A percentile compares a stretch with the other conserved stretches of the same genome.
These are phyloP conservation scores for Tephrocybe sp. DNA, from an alignment of 768 basidiomycete genomes.

Conservation along the genomic window DNA sequence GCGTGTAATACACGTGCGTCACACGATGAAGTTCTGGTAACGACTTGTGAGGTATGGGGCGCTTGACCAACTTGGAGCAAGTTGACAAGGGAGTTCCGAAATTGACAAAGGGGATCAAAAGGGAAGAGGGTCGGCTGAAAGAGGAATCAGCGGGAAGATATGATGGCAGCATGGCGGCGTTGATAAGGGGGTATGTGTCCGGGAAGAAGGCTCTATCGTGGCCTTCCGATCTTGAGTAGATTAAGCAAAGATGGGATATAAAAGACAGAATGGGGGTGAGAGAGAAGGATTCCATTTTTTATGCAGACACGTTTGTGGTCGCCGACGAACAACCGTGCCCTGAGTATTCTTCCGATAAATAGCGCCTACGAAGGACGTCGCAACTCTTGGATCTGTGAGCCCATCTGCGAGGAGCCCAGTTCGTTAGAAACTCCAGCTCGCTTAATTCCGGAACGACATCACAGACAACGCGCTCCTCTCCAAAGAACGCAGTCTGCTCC, in stretches of 20 bases:
- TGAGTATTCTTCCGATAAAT: slow-evolving; percentile 20
- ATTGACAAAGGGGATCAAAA: slow-evolving; percentile 13
- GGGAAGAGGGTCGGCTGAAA: slow-evolving; percentile 4
- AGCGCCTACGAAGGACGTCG: slow-evolving; percentile 20
- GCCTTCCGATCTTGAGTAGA: slow-evolving; percentile 23
- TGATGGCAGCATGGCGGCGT: slow-evolving; percentile 22
- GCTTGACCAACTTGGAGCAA: too few relatives aligned
- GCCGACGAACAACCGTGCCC: slow-evolving; percentile 18
- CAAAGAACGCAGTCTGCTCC: slow-evolving; percentile 52
- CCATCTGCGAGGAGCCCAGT: slow-evolving; percentile 53
- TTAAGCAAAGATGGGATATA: slow-evolving; percentile 32
- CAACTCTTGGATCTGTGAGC: slow-evolving; percentile 39
- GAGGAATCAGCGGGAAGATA: slow-evolving; percentile 4
- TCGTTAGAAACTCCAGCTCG: slow-evolving; percentile 25
- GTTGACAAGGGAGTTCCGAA: slow-evolving; percentile 1
- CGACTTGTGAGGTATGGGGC: too few relatives aligned
- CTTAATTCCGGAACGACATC: slow-evolving; percentile 50
- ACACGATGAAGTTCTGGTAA: too few relatives aligned
- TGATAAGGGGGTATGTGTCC: slow-evolving; percentile 31
- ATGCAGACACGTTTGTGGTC: slow-evolving; percentile 48
- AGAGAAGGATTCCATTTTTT: slow-evolving; percentile 19
- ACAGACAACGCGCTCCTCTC: slow-evolving; percentile 48
- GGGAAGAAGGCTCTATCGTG: slow-evolving; percentile 10
- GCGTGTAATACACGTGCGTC: too few relatives aligned
- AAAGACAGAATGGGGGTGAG: slow-evolving; percentile 34